phyloP scores from a whole-genome alignment of 768 basidiomycete genomes.

The Amanita rubescens region DNA sequence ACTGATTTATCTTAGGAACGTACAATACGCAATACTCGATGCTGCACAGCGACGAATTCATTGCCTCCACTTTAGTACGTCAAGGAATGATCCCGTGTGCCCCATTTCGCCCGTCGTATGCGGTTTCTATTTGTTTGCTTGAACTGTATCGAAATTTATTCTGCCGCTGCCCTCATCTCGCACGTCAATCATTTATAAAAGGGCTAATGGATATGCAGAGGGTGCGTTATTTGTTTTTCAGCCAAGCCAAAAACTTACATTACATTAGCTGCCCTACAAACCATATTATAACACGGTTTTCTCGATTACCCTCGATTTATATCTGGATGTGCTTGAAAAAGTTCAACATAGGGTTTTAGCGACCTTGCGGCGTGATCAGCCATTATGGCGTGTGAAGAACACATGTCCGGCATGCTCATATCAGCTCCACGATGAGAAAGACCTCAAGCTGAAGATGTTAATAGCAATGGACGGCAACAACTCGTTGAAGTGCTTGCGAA shows the following conservation, averaged over 20 bases:
- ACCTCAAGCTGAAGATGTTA: conserved; percentile 15
- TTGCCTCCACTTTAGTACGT: conserved; percentile 12
- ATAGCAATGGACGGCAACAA: conserved; percentile 23
- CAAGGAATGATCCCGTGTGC: conserved; percentile 20
- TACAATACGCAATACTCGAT: not conserved
- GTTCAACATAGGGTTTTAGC: conserved; percentile 12
- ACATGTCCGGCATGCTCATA: conserved; percentile 23
- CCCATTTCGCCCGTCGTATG: conserved; percentile 13
- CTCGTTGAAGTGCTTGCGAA: conserved; percentile 14
- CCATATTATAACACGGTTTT: not conserved
- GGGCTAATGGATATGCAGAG: conserved; percentile 22
- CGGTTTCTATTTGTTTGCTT: conserved; percentile 15
- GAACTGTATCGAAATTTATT: conserved; percentile 15
- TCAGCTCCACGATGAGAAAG: conserved; percentile 16
- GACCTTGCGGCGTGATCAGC: conserved; percentile 16
- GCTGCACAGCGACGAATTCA: not conserved
- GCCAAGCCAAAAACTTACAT: too few species aligned
- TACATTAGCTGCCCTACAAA: conserved; percentile 15
- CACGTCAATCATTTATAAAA: conserved; percentile 21
- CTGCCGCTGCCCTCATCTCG: conserved; percentile 20
- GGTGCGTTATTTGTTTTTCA: not conserved
- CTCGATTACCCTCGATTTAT: conserved; percentile 18
- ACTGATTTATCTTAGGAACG: not conserved
- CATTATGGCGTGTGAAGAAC: conserved; percentile 19
- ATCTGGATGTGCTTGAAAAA: conserved; percentile 10